A percentile compares a stretch with the other conserved stretches of the same genome.
Evolutionary conservation across 2,329 filamentous ascomycete species (phyloP).

Genomic region (Dichotomopilus funicola): DNA sequence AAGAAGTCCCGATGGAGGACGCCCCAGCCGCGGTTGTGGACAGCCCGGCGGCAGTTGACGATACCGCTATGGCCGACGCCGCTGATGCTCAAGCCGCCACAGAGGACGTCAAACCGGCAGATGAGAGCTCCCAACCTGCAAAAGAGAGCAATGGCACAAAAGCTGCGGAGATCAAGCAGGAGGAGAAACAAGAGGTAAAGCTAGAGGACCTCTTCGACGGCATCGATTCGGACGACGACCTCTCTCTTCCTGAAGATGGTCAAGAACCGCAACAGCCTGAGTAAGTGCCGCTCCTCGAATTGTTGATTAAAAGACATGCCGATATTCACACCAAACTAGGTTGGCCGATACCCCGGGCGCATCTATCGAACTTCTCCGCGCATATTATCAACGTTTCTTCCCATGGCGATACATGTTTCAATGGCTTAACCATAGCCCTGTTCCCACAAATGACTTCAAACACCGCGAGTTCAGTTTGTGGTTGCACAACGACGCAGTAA

Average conservation of each 20-base stretch:
- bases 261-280: constrained; percentile 28
- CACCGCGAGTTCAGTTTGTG: constrained; percentile 96
- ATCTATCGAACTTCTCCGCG: constrained; percentile 78
- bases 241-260: constrained; percentile 43
- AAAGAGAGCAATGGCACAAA: not conserved
- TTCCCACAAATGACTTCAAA: constrained; percentile 78
- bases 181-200: constrained; percentile 33
- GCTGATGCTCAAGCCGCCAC: not conserved
- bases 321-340: constrained; percentile 26
- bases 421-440: constrained; percentile 92
- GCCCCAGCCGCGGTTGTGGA: not conserved
- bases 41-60: constrained; percentile 8
- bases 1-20: constrained; percentile 11
- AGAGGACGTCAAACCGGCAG: not conserved
- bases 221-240: constrained; percentile 51
- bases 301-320: not conserved
- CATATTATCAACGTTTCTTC: constrained; percentile 93
- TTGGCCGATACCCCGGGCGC: constrained; percentile 39
- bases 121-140: not conserved
- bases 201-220: constrained; percentile 55
- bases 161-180: constrained; percentile 7
- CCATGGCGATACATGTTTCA: constrained; percentile 93
- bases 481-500: constrained; percentile 83
- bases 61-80: constrained; percentile 19
- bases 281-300: constrained; percentile 6